phyloP scores from a whole-genome alignment of 768 basidiomycete species.

The Hortiboletus flavorubellus region DNA sequence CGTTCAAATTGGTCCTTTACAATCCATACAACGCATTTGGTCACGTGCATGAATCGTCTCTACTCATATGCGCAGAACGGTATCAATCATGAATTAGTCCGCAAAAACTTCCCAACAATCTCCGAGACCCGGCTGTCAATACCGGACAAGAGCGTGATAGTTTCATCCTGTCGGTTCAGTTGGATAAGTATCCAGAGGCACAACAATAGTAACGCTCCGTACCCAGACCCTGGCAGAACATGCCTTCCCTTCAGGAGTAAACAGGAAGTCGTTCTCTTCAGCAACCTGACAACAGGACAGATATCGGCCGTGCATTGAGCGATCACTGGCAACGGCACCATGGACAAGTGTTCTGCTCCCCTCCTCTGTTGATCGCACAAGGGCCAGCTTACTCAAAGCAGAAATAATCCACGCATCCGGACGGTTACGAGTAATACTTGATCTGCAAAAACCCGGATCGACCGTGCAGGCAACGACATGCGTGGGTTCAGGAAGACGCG shows the following conservation, averaged over 20 bases:
- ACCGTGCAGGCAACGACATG: slow-evolving; percentile 26
- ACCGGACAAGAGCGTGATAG: slow-evolving; percentile 16
- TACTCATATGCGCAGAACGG: background rate
- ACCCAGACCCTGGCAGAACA: slow-evolving; percentile 35
- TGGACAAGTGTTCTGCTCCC: slow-evolving; percentile 36
- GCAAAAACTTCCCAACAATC: slow-evolving; percentile 11
- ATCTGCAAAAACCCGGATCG: slow-evolving; percentile 36
- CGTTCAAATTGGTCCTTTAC: slow-evolving; percentile 17
- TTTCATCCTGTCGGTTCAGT: slow-evolving; percentile 19
- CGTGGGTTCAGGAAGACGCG: slow-evolving; percentile 21
- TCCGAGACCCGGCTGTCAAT: slow-evolving; percentile 19
- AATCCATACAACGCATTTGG: slow-evolving; percentile 29
- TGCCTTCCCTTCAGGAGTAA: slow-evolving; percentile 15
- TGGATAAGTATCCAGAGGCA: background rate
- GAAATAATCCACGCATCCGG: background rate
- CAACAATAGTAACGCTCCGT: background rate
- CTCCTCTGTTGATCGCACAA: slow-evolving; percentile 30
- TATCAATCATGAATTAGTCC: background rate
- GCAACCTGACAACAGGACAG: slow-evolving; percentile 20
- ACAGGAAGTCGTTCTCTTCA: slow-evolving; percentile 32
- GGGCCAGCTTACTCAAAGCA: slow-evolving; percentile 9
- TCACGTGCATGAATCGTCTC: slow-evolving; percentile 20
- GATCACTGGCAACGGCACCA: slow-evolving; percentile 28
- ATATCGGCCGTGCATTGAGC: slow-evolving; percentile 31
- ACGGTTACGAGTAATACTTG: slow-evolving; percentile 22